Evolutionary conservation across 73 alveolate species (phyloP).

Genomic region (Paramecium bursaria): DNA sequence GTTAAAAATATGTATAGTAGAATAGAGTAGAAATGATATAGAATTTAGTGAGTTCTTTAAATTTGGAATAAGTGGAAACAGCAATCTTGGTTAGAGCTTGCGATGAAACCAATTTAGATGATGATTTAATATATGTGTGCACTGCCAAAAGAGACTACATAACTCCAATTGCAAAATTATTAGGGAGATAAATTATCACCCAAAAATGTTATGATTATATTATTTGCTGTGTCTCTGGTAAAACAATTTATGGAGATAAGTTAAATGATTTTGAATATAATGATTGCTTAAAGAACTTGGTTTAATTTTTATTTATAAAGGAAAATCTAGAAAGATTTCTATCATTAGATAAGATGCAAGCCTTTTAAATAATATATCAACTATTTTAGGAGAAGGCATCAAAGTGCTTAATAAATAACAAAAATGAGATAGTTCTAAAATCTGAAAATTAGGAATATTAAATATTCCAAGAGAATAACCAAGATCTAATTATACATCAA

Average conservation of each 20-base stretch:
- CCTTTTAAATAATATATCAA: conserved; percentile 16
- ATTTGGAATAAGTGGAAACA: neutral
- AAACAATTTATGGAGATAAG: neutral
- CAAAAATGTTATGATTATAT: conserved; percentile 9
- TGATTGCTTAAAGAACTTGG: neutral
- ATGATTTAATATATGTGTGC: conserved; percentile 45
- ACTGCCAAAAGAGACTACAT: neutral
- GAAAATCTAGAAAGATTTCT: conserved; percentile 38
- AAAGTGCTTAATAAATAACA: no score
- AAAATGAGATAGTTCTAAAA: no score
- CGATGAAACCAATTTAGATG: conserved; percentile 17
- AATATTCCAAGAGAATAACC: no score
- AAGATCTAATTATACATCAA: no score
- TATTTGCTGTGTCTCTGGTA: neutral
- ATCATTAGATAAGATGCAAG: neutral
- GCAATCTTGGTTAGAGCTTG: conserved; percentile 27
- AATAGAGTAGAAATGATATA: neutral
- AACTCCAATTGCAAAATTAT: conserved; percentile 46
- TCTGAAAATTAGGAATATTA: no score
- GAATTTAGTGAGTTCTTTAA: conserved; percentile 33
- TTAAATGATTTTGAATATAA: neutral
- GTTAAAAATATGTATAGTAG: no score
- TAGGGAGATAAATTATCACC: conserved; percentile 1
- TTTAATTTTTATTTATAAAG: conserved; percentile 13
- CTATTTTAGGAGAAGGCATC: conserved; percentile 10